These are phyloP conservation scores for Tuber umbilicatum DNA, from an alignment of 495 filamentous ascomycete species.

Conservation along the genomic window DNA sequence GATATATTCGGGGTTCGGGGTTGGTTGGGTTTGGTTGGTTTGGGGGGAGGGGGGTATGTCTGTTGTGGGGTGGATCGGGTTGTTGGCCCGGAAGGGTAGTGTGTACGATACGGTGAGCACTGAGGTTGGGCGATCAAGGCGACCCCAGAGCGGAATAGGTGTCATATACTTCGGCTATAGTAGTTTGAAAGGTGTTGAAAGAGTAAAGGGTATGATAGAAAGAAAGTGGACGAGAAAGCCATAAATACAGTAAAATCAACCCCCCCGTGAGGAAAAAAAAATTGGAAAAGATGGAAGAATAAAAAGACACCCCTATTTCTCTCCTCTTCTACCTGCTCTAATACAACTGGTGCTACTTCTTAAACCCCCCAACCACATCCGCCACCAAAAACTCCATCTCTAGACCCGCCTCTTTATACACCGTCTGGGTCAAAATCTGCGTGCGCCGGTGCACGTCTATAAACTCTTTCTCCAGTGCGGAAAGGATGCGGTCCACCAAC, in stretches of 20 bases:
- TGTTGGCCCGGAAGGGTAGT: background rate
- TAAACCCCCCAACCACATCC: constrained; percentile 53
- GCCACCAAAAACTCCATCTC: constrained; percentile 58
- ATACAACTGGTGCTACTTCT: constrained; percentile 32
- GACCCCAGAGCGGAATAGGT: background rate
- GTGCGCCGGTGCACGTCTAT: constrained; percentile 64
- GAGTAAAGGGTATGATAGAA: background rate
- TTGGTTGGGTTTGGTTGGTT: too few species aligned
- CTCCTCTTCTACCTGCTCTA: background rate
- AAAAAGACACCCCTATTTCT: background rate
- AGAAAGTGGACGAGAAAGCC: background rate
- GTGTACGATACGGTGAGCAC: background rate
- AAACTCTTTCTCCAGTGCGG: constrained; percentile 74
- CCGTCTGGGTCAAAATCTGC: constrained; percentile 54
- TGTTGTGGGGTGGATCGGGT: background rate
- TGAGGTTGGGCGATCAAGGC: background rate
- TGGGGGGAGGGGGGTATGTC: background rate
- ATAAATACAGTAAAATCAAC: background rate
- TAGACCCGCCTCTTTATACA: constrained; percentile 57
- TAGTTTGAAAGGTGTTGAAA: background rate
- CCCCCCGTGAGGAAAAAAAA: background rate
- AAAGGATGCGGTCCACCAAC: constrained; percentile 70
- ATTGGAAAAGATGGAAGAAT: background rate
- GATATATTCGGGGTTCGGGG: too few species aligned
- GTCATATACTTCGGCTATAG: background rate